Base-by-base conservation (phyloP, 2,329 filamentous ascomycete genomes). In the Talaromyces amestolkiae region DNA sequence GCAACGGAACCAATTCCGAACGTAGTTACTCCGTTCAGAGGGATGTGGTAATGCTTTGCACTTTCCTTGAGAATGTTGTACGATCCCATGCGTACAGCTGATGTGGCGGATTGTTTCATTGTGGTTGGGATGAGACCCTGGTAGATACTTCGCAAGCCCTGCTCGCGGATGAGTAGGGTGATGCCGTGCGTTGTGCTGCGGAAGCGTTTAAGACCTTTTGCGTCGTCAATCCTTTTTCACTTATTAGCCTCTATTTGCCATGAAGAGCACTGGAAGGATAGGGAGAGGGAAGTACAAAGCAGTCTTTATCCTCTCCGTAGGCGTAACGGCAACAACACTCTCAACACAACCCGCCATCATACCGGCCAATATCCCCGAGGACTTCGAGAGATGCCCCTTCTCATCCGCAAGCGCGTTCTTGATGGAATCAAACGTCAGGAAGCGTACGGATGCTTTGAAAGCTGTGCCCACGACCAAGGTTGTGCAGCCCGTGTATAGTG, bases 251-350 rank as follows among this genome's bases (percentile, higher is more conserved):
- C 71, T 74, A 17, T 35, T 10, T 13, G 24, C 27, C 37, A 22
- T 31, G 27, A 7, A 31, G 27, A 31, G 27, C 27, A 4, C 5
- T 31, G 6, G 27, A 31, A 6, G 27, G 27, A 31, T 31, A 19
- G 6, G 43, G 37, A n/a, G 4, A 17, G 51, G 31, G 1, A 27
- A 1, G 61, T 22, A 71, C 71, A 90, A 72, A 0, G 87, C 87
- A 1, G 88, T 91, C 73, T 90, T 91, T 71, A 91, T 85, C 17
- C 88, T 81, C 71, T 91, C 88, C 0, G 86, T 89, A 0, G 88
- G 88, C 2, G 88, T 91, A 0, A 91, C 88, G 1, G 87, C 87
- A n/a, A 85, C 82, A 0, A 88, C 79, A 63, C 83, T 86, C 19
- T 88, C 87, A 0, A 88, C 82, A 0, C 87, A 82, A 0, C 88